Base-by-base conservation (phyloP, 768 basidiomycete species). In the Pholiota microspora region DNA sequence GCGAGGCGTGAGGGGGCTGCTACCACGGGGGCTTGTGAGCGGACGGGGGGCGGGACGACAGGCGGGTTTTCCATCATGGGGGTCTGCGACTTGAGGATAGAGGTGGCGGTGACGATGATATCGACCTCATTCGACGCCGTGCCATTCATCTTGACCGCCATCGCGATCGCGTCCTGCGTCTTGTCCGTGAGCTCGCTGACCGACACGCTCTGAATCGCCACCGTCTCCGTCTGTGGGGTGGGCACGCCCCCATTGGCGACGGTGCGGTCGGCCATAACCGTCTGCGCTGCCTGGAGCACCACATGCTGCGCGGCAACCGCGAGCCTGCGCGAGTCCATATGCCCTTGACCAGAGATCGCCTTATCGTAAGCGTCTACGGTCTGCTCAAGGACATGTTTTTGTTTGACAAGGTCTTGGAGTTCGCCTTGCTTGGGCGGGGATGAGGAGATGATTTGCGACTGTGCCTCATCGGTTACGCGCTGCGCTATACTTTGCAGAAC, bases 271-370 rank as follows among this genome's bases (percentile, higher is more conserved):
- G 79, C 78, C 31, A 79, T 73, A 4, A 79, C 77, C 13, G 86
- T 80, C 64, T 90, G 85, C 23, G 91, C 90, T 24, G 91, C 91
- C 63, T 89, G 84, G 29, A 90, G 77, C 44, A 93, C 91, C 53
- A 92, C 86, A 55, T 89, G 84, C 62, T 89, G 88, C 15, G 89
- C 90, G 3, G 89, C 90, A 10, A 82, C 84, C 4, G 87, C 88
- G 55, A 92, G 76, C 63, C 81, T 69, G 64, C 85, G 69, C 70
- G 74, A 76, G 57, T 81, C 78, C 34, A 76, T 62, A 48, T 77
- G 76, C 45, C 73, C 79, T 40, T 81, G 77, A 29, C 81, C 84
- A 21, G 79, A 78, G 40, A 85, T 76, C 51, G 85, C 89, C 55
- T 81, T 79, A 67, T 89, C 87, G 60, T 91, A 83, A 12, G 89